phyloP scores from a whole-genome alignment of 352 stramenopile genomes.

The Globisporangium barbulae region DNA sequence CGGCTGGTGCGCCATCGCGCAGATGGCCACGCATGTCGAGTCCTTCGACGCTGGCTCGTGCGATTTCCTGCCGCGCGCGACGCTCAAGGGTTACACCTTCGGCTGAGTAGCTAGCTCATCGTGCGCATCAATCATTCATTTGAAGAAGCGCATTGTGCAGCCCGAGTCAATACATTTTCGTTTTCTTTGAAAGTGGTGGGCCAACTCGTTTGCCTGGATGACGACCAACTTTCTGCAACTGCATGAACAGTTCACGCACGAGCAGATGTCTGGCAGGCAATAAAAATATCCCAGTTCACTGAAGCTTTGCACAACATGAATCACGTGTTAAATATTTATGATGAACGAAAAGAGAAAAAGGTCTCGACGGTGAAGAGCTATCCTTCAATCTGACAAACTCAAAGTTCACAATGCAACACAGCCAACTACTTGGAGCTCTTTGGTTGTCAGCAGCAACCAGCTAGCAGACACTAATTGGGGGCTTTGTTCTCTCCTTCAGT shows the following conservation, averaged over 20 bases:
- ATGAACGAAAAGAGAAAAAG: background rate
- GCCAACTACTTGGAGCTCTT: background rate
- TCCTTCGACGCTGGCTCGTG: conserved; percentile 36
- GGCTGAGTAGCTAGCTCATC: background rate
- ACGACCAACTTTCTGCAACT: too few species aligned
- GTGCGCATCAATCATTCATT: background rate
- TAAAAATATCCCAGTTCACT: too few species aligned
- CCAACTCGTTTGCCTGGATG: background rate
- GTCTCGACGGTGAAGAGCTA: background rate
- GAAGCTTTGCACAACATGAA: background rate
- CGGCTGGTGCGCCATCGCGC: conserved; percentile 40
- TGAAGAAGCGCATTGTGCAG: background rate
- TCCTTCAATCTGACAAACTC: background rate
- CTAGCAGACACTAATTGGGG: conserved; percentile 13
- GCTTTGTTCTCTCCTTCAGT: conserved; percentile 37
- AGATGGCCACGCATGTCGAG: conserved; percentile 50
- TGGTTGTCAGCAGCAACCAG: background rate
- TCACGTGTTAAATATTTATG: conserved; percentile 5
- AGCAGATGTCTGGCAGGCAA: background rate
- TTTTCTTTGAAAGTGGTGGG: background rate
- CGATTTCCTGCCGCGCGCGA: conserved; percentile 27
- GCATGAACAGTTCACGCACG: too few species aligned
- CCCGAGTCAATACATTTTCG: background rate
- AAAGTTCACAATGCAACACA: background rate
- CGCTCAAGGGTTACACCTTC: conserved; percentile 43